Conservation (phyloP, 2,329 filamentous ascomycete genomes). For the Saccharata proteae region DNA sequence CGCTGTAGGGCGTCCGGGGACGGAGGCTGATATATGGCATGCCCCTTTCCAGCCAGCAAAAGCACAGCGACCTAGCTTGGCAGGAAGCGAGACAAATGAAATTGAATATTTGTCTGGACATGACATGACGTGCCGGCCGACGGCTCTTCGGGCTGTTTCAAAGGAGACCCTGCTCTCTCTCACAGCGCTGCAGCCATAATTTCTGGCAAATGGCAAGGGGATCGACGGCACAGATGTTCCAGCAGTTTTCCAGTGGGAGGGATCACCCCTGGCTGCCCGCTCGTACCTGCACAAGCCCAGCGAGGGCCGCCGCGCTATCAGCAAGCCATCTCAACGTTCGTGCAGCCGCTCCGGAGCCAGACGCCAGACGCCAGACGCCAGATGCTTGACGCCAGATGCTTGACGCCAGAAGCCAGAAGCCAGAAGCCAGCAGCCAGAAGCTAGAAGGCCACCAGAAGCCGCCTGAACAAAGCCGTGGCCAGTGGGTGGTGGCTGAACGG, state of each 20-base stretch:
- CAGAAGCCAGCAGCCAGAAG: no score
- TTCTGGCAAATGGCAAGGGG: slow-evolving; percentile 8
- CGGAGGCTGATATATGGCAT: slow-evolving; percentile 9
- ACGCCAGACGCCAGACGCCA: slow-evolving; percentile 1
- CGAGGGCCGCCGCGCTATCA: slow-evolving; percentile 5
- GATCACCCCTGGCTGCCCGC: slow-evolving; percentile 7
- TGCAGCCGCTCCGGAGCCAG: slow-evolving; percentile 1
- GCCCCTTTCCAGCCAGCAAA: slow-evolving; percentile 15
- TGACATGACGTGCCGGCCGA: slow-evolving; percentile 28
- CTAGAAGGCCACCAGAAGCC: slow-evolving; percentile 18
- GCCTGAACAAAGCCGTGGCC: slow-evolving; percentile 9
- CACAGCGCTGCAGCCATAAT: slow-evolving; percentile 9
- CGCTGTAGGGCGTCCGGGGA: slow-evolving; percentile 18
- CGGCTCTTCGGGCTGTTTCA: slow-evolving; percentile 26
- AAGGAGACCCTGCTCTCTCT: slow-evolving; percentile 10
- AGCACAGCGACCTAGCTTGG: slow-evolving; percentile 17
- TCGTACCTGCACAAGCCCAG: slow-evolving; percentile 6
- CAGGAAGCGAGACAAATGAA: slow-evolving; percentile 27
- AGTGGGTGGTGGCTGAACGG: background rate
- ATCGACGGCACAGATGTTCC: slow-evolving; percentile 10
- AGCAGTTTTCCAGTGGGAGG: slow-evolving; percentile 9
- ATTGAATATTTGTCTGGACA: slow-evolving; percentile 22
- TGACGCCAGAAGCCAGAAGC: no score
- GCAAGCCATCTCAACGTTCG: slow-evolving; percentile 4
- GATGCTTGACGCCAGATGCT: no score